phyloP scores from a whole-genome alignment of 805 yeast species.

The Starmerella cellae region DNA sequence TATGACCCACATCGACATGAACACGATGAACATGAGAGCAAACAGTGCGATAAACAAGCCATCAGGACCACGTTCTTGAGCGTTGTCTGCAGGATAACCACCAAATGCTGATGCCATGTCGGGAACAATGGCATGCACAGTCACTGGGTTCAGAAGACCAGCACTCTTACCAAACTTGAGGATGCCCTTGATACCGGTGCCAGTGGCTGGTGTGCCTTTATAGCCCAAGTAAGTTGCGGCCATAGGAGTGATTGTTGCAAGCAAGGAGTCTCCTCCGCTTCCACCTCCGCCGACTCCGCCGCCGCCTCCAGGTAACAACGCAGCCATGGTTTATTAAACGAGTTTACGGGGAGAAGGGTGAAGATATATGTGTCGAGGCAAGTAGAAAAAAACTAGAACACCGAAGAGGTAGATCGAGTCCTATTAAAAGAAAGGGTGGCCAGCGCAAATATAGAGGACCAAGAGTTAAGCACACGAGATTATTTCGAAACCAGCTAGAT shows the following conservation, averaged over 20 bases:
- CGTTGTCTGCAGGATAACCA: constrained; percentile 31
- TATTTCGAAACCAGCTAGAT: not conserved
- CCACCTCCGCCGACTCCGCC: not conserved
- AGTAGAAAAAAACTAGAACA: too few relatives aligned
- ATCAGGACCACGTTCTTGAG: constrained; percentile 45
- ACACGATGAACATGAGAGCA: constrained; percentile 36
- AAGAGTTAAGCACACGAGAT: too few relatives aligned
- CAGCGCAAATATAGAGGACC: too few relatives aligned
- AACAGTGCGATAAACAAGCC: constrained; percentile 46
- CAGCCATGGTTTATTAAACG: not conserved
- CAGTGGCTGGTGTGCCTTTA: constrained; percentile 18
- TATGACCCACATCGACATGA: constrained; percentile 34
- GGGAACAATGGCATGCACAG: constrained; percentile 19
- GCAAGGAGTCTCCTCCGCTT: constrained; percentile 7
- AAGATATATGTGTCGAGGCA: too few relatives aligned
- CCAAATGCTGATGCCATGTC: constrained; percentile 39
- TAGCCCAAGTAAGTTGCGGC: constrained; percentile 16
- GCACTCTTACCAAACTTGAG: constrained; percentile 14
- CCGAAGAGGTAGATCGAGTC: too few relatives aligned
- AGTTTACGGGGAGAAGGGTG: too few relatives aligned
- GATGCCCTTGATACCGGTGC: constrained; percentile 24
- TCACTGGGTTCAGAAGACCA: constrained; percentile 12
- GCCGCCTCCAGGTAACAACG: not conserved
- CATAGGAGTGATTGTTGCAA: constrained; percentile 13
- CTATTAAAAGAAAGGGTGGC: too few relatives aligned